These are phyloP conservation scores for Ephemerocybe angulata DNA, from an alignment of 768 basidiomycete genomes.

Conservation along the genomic window DNA sequence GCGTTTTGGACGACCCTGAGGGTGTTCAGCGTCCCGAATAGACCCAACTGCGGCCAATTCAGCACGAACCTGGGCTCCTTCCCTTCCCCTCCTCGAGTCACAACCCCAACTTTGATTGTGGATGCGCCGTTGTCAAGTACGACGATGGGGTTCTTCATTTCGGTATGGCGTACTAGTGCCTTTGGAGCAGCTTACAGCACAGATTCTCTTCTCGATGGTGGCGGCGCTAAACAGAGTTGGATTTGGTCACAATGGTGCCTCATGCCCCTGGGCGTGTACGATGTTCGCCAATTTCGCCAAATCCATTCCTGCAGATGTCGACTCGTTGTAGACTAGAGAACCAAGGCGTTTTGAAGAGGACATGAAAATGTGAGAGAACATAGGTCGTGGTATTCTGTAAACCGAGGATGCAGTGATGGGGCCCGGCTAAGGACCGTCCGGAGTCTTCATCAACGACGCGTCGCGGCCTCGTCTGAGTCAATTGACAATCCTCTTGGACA, in stretches of 20 bases:
- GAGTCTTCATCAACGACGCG: too few species aligned
- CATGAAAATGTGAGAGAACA: too few species aligned
- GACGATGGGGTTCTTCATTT: slow-evolving; percentile 37
- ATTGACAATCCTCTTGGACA: too few species aligned
- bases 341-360: too few species aligned
- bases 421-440: too few species aligned
- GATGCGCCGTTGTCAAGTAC: slow-evolving; percentile 88
- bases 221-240: slow-evolving; percentile 6
- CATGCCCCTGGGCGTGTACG: background rate
- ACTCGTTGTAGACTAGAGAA: too few species aligned
- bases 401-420: too few species aligned
- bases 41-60: background rate
- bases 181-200: slow-evolving; percentile 6
- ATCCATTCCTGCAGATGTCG: too few species aligned
- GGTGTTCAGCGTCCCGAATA: background rate
- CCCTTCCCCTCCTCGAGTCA: slow-evolving; percentile 25
- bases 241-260: background rate
- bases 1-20: slow-evolving; percentile 75
- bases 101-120: slow-evolving; percentile 72
- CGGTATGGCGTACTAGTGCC: too few species aligned
- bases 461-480: too few species aligned
- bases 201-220: slow-evolving; percentile 2
- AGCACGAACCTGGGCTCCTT: slow-evolving; percentile 27
- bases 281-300: background rate
- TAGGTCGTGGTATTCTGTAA: too few species aligned